Evolutionary conservation across 208 protist genomes (phyloP).

Genomic region (Trypanosoma theileri): DNA sequence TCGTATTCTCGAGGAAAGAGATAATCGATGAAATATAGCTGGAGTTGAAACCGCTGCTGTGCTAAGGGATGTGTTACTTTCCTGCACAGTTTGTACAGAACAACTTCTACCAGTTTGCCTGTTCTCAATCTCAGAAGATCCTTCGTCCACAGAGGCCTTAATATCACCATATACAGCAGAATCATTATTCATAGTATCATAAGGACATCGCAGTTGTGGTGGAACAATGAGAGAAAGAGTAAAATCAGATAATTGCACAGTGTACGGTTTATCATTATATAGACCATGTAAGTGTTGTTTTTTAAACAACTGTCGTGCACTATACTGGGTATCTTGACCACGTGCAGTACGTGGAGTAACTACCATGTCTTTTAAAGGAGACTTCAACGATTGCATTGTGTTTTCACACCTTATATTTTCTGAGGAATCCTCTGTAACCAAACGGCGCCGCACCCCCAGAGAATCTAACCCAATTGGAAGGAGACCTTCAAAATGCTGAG

Average conservation of each 20-base stretch:
- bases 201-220: slow-evolving; percentile 3
- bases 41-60: not conserved
- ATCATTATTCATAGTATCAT: not conserved
- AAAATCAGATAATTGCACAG: slow-evolving; percentile 47
- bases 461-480: slow-evolving; percentile 11
- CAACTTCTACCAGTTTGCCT: slow-evolving; percentile 13
- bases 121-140: slow-evolving; percentile 28
- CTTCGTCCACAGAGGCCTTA: no score
- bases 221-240: slow-evolving; percentile 49
- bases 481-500: slow-evolving; percentile 24
- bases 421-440: not conserved
- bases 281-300: not conserved
- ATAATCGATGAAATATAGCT: not conserved
- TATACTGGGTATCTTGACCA: not conserved
- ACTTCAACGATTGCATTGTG: not conserved
- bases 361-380: slow-evolving; percentile 4
- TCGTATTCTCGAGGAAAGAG: not conserved
- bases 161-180: no score
- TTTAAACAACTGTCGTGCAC: not conserved
- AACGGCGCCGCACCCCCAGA: slow-evolving; percentile 20
- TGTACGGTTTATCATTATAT: slow-evolving; percentile 20
- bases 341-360: slow-evolving; percentile 8
- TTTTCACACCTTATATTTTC: not conserved
- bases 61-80: not conserved
- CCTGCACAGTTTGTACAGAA: not conserved